Conservation (phyloP, 768 basidiomycete genomes). For the Agaricus bisporus region DNA sequence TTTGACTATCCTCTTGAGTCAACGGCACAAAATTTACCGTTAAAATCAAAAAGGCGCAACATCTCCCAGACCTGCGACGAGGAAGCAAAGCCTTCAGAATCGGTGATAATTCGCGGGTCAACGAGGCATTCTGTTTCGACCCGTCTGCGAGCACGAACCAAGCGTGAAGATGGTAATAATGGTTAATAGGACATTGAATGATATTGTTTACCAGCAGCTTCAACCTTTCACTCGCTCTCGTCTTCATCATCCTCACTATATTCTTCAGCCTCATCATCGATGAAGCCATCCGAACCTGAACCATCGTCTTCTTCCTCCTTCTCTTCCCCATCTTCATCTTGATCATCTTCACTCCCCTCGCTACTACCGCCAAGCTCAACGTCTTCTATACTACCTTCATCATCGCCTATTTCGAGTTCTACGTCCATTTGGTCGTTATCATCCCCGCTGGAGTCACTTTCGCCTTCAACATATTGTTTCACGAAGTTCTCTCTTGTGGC, state of each 20-base stretch:
- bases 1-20: background rate
- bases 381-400: slow-evolving; percentile 74
- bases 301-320: slow-evolving; percentile 36
- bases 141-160: background rate
- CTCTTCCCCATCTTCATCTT: slow-evolving; percentile 38
- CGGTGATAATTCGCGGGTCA: background rate
- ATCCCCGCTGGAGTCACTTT: slow-evolving; percentile 51
- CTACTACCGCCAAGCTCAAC: slow-evolving; percentile 67
- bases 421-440: slow-evolving; percentile 55
- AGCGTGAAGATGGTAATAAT: background rate
- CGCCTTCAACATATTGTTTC: slow-evolving; percentile 71
- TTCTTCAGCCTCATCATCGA: slow-evolving; percentile 60
- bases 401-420: slow-evolving; percentile 60
- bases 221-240: slow-evolving; percentile 39
- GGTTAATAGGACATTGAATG: background rate
- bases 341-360: slow-evolving; percentile 41
- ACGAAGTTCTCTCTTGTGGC: slow-evolving; percentile 29
- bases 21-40: background rate
- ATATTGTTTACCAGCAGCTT: background rate
- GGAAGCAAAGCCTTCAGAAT: background rate
- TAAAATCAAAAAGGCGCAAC: background rate
- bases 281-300: slow-evolving; percentile 39
- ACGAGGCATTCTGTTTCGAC: background rate
- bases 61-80: background rate
- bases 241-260: slow-evolving; percentile 45